Evolutionary conservation across 2,329 filamentous ascomycete genomes (phyloP), one percentile per base, ranked within the genome.

Genomic region (Calonectria multiphialidica): DNA sequence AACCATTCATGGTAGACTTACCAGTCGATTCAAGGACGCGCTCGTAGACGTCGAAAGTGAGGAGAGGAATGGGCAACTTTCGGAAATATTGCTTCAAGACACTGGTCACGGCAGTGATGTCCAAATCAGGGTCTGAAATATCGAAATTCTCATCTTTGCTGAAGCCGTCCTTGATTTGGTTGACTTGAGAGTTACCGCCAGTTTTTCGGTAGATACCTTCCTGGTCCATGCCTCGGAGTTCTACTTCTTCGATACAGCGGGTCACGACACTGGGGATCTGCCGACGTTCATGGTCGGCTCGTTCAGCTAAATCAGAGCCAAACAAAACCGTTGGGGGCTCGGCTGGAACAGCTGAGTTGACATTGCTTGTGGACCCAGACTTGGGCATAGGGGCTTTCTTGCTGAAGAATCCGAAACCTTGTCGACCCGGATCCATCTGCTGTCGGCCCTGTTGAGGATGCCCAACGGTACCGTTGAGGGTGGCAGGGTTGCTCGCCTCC

Each of bases 131-230:
- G 79, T 98, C 97, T 3, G 95, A 97, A 70, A 99, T 97, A 81
- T 98, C 96, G 81, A 92, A 97, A 80, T 96, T 94, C 75, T 94
- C 90, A 71, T 91, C 93, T 82, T 92, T 93, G 83, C 98, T 96
- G 82, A 99, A 98, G 15, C 96, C 95, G 76, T 96, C 94, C 80
- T 96, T 95, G 78, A 99, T 94, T 80, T 91, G 89, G 83, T 98
- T 97, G 81, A 98, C 94, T 82, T 97, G 95, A 10, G 94, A 95
- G 79, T 94, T 95, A 76, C 96, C 97, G 70, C 97, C 97, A 63
- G 96, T 98, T 88, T 99, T 99, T 80, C 97, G 93, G 86, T 99
- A 99, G 78, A 99, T 98, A 74, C 97, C 97, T 85, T 98, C 97
- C 77, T 97, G 91, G 79, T 98, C 96, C 95, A 99, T 98, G 84